Base-by-base conservation (phyloP, 2,329 filamentous ascomycete species). In the Cladosporium phlei region DNA sequence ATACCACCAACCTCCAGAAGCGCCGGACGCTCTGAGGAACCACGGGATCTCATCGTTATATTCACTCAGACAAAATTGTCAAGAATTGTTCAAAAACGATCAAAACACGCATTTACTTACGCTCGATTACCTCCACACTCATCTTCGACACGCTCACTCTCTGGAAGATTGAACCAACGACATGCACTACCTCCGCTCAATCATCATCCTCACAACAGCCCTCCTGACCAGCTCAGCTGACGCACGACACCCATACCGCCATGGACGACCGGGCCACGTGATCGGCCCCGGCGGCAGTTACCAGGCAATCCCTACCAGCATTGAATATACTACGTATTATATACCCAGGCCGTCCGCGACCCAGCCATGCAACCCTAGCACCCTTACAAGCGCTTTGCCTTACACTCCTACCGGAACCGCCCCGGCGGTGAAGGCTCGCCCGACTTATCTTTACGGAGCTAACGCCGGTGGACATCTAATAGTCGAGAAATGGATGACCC, bases 381-480 rank as follows among this genome's bases (percentile, higher is more conserved):
- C 22, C 11, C 38, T 28, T 22, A 42, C 38, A 32, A 28, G 27
- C n/a, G 5, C 25, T 11, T 5, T 42, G 2, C 38, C 38, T 14
- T 42, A 32, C 19, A 19, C 21, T 3, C 43, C 43, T 6, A 38
- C 12, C 10, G 25, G 24, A 8, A 46, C 32, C 6, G 43, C 43
- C 2, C 24, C 43, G 8, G 32, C 43, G n/a, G 14, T 5, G 1
- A 29, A 14, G 2, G 19, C 20, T 5, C 45, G 28, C 10, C 45
- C 45, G 8, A 27, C 20, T 7, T 39, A 38, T 9, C 19, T 64
- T 42, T 57, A 59, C 12, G 66, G 66, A 25, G 61, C 66, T 38
- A 67, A 68, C 47, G 52, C 66, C 22, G 65, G 65, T n/a, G 57
- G 57, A 17, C 66, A 65, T 63, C 58, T 68, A 6, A 50, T 68